Conservation (phyloP, 805 yeast genomes). For the Wickerhamomyces sydowiorum region DNA sequence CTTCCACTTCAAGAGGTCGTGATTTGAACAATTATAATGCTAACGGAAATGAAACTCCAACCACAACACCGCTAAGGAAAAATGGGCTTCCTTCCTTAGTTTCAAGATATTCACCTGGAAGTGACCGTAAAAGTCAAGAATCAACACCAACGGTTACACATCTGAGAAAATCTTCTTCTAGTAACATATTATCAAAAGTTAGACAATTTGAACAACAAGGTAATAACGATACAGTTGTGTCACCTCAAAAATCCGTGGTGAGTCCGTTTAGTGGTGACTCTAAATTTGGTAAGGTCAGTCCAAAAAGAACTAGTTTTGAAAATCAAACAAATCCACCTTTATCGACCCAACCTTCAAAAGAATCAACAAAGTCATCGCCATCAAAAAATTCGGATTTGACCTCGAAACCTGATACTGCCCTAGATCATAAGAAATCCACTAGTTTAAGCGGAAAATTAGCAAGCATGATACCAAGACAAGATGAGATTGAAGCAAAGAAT, state of each 20-base stretch:
- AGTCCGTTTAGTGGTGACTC: slow-evolving; percentile 18
- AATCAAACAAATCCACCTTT: neutral
- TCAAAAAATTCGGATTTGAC: no score
- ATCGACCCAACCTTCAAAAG: no score
- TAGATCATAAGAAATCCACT: no score
- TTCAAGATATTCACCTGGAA: slow-evolving; percentile 13
- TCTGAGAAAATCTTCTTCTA: slow-evolving; percentile 22
- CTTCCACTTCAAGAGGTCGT: neutral
- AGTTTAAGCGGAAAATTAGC: no score
- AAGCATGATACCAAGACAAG: neutral
- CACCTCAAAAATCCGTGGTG: slow-evolving; percentile 4
- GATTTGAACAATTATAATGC: no score
- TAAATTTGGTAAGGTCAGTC: slow-evolving; percentile 15
- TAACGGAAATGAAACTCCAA: no score
- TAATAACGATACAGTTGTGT: slow-evolving; percentile 9
- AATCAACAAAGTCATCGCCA: no score
- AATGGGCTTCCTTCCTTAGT: slow-evolving; percentile 10
- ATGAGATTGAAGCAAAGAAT: neutral
- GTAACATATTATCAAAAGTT: slow-evolving; percentile 24
- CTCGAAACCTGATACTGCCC: no score
- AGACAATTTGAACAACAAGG: slow-evolving; percentile 25
- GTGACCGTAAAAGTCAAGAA: neutral
- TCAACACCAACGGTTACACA: neutral
- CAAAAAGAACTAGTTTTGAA: slow-evolving; percentile 11
- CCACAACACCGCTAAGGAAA: slow-evolving; percentile 5